Conservation (phyloP, 257 asterid genomes). For the Ophiorrhiza pumila region DNA sequence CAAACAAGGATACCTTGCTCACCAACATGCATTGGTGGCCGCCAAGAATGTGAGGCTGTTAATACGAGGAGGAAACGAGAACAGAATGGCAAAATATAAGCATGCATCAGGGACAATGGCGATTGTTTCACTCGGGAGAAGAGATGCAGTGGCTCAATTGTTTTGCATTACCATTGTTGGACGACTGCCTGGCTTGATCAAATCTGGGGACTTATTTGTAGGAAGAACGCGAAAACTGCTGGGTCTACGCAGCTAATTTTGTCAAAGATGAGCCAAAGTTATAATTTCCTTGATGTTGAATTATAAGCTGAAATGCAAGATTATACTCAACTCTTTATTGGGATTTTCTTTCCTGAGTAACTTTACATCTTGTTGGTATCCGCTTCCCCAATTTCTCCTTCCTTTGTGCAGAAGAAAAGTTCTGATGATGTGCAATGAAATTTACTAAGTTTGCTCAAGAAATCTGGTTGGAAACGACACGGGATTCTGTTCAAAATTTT, state of each 20-base stretch:
- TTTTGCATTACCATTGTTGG: conserved; percentile 50
- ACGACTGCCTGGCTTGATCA: conserved; percentile 70
- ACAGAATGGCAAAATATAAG: conserved; percentile 47
- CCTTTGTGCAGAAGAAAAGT: not conserved
- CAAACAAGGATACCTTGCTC: conserved; percentile 77
- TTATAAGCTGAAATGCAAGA: not conserved
- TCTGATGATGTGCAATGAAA: not conserved
- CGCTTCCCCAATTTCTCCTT: not conserved
- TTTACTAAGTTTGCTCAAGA: too few species aligned
- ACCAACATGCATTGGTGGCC: conserved; percentile 49
- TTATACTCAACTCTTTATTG: not conserved
- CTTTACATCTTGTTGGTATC: not conserved
- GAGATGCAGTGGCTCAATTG: conserved; percentile 56
- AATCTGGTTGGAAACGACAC: too few species aligned
- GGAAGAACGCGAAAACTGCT: conserved; percentile 49
- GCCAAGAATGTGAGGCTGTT: conserved; percentile 70
- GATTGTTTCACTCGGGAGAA: conserved; percentile 67
- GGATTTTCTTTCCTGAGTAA: not conserved
- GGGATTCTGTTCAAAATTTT: too few species aligned
- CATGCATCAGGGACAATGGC: conserved; percentile 52
- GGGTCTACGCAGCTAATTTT: conserved; percentile 65
- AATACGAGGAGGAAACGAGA: conserved; percentile 34
- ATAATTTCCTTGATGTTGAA: not conserved
- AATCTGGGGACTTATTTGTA: conserved; percentile 80
- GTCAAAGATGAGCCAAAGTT: not conserved